These are phyloP conservation scores for Leccinum truebloodii DNA, from an alignment of 768 basidiomycete species.

Conservation along the genomic window DNA sequence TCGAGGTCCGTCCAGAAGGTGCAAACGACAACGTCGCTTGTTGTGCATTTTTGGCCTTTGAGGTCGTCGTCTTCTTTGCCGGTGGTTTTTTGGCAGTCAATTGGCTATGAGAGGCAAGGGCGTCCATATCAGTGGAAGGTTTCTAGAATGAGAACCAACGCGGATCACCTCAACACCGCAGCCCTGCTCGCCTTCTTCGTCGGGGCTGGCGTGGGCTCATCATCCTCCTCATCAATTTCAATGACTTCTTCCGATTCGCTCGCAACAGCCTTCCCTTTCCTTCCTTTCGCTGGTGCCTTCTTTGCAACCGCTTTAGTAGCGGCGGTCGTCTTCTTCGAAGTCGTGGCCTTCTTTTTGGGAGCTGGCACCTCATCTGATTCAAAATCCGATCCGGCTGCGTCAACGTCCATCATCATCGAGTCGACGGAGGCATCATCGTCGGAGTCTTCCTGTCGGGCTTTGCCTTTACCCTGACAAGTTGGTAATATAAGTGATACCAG, in stretches of 20 bases:
- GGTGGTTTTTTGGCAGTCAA: conserved; percentile 52
- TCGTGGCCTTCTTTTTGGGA: conserved; percentile 43
- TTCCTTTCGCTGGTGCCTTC: conserved; percentile 50
- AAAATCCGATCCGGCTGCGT: conserved; percentile 52
- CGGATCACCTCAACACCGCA: conserved; percentile 59
- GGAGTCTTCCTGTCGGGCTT: conserved; percentile 50
- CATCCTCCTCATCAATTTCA: conserved; percentile 57
- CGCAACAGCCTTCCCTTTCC: conserved; percentile 55
- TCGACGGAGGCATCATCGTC: conserved; percentile 54
- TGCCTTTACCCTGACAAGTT: conserved; percentile 49
- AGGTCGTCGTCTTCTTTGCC: conserved; percentile 44
- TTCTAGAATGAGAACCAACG: conserved; percentile 24
- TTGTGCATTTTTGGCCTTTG: conserved; percentile 34
- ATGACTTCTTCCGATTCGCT: conserved; percentile 53
- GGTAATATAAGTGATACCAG: background rate
- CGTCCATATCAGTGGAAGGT: conserved; percentile 21
- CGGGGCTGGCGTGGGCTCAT: conserved; percentile 43
- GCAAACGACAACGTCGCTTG: conserved; percentile 61
- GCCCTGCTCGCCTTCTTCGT: conserved; percentile 63
- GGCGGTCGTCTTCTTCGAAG: conserved; percentile 31
- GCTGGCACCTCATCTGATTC: conserved; percentile 49
- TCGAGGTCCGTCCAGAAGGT: conserved; percentile 54
- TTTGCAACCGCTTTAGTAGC: conserved; percentile 39
- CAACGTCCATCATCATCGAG: conserved; percentile 80
- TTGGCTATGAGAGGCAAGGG: conserved; percentile 28